Evolutionary conservation across 179 eudicot genomes (phyloP).

Genomic region (Sideroxylon spinosum): DNA sequence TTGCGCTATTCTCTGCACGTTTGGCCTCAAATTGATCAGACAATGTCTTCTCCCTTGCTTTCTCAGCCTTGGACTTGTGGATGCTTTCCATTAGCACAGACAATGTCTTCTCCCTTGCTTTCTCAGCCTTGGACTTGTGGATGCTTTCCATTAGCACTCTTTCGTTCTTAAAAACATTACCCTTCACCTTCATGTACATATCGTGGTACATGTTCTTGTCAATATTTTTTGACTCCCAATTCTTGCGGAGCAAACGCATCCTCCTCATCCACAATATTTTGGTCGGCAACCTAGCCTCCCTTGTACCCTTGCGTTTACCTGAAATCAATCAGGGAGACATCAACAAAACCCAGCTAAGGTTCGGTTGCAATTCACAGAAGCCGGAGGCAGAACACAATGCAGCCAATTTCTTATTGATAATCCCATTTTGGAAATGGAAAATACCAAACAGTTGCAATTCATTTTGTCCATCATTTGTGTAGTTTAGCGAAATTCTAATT

Average conservation of each 20-base stretch:
- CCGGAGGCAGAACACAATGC: background rate
- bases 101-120: constrained; percentile 98
- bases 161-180: constrained; percentile 97
- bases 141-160: constrained; percentile 94
- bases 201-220: constrained; percentile 99
- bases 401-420: background rate
- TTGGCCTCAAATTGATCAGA: constrained; percentile 96
- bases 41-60: constrained; percentile 93
- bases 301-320: constrained; percentile 97
- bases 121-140: constrained; percentile 96
- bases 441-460: background rate
- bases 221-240: constrained; percentile 87
- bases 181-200: constrained; percentile 98
- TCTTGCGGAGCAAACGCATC: constrained; percentile 89
- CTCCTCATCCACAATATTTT: constrained; percentile 96
- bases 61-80: constrained; percentile 96
- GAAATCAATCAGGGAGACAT: constrained; percentile 3
- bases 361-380: background rate
- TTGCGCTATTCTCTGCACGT: constrained; percentile 95
- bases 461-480: too few relatives aligned
- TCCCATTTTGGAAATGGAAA: background rate
- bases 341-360: background rate
- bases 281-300: constrained; percentile 98
- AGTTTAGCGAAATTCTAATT: too few relatives aligned
- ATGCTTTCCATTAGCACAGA: constrained; percentile 96